Evolutionary conservation across 345 rosid genomes (phyloP), one percentile per base, ranked within the genome.

Genomic region (Hirschfeldia incana): DNA sequence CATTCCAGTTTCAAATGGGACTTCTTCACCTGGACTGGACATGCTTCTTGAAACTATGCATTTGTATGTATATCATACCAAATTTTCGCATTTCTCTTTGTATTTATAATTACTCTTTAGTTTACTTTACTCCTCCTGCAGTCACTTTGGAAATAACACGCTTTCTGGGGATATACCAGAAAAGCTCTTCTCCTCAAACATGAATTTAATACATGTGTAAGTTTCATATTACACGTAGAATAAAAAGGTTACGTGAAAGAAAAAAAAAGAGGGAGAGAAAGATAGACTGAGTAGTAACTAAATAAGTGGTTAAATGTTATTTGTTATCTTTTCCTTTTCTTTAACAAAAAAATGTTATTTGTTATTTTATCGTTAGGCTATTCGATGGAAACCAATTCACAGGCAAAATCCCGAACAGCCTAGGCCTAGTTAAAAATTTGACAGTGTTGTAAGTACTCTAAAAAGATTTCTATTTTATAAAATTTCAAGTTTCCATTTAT

Each of bases 191-290:
- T 87, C 74, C 77, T 81, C 97, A 28, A 32, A 70, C 8, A 91
- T 93, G 98, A 15, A 5, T 42, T 85, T 95, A 49, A 76, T 87
- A 78, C 99, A 95, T 76, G 74, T 90, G 99, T 95, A 87, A 88
- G 96, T 72, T 73, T 57, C 16, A 60, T 60, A 60, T 12, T 28
- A n/a, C 1, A 27, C 28, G 1, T 29, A 4, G 17, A 72, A 12
- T 66, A 8, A 15, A 55, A 70, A 8, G 61, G 29, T 57, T 21
- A 8, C 3, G 29, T 8, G 61, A 49, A 49, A 16, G 3, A 55
- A 55, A 17, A 16, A 49, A 6, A 21, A 21, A 21, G 21, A 21
- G 21, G 21, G 21, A 21, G 21, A 21, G 21, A 21, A 21, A 21
- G 21, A 21, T 21, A 21, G 21, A 21, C 21, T 0, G 6, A 13